Conservation (phyloP, 192 early-diverging fungal genomes). For the Dissophora ornata region DNA sequence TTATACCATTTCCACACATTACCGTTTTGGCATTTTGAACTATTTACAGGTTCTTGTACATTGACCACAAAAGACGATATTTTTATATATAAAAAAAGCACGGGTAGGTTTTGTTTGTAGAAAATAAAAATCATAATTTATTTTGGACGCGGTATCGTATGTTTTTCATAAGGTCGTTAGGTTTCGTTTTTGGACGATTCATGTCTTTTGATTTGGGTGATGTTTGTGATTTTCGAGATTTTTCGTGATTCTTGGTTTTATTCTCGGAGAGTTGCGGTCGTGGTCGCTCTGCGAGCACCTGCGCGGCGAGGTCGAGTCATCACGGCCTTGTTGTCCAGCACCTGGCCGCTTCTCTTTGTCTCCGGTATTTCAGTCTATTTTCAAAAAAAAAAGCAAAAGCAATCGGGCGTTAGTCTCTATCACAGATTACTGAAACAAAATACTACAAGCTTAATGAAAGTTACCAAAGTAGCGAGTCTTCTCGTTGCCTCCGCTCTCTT, state of each 20-base stretch:
- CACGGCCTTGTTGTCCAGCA: conserved; percentile 41
- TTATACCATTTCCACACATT: too few species aligned
- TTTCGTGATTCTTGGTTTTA: too few species aligned
- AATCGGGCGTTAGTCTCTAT: too few species aligned
- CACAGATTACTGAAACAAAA: not conserved
- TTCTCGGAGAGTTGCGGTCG: too few species aligned
- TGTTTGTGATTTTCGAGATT: not conserved
- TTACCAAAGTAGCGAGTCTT: conserved; percentile 8
- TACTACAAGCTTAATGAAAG: not conserved
- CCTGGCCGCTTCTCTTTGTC: conserved; percentile 34
- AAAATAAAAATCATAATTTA: too few species aligned
- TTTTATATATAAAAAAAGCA: too few species aligned
- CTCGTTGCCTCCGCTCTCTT: not conserved
- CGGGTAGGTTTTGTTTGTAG: too few species aligned
- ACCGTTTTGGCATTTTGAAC: too few species aligned
- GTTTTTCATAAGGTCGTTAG: too few species aligned
- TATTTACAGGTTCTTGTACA: too few species aligned
- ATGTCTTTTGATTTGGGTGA: not conserved
- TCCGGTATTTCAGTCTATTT: conserved; percentile 1
- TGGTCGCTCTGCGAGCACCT: conserved; percentile 7
- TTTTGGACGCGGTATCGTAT: too few species aligned
- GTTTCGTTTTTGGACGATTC: not conserved
- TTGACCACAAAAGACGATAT: too few species aligned
- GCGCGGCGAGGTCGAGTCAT: conserved; percentile 36
- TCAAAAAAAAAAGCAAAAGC: not conserved